Conservation (phyloP, 2,329 filamentous ascomycete genomes). For the Albifimbria verrucaria region DNA sequence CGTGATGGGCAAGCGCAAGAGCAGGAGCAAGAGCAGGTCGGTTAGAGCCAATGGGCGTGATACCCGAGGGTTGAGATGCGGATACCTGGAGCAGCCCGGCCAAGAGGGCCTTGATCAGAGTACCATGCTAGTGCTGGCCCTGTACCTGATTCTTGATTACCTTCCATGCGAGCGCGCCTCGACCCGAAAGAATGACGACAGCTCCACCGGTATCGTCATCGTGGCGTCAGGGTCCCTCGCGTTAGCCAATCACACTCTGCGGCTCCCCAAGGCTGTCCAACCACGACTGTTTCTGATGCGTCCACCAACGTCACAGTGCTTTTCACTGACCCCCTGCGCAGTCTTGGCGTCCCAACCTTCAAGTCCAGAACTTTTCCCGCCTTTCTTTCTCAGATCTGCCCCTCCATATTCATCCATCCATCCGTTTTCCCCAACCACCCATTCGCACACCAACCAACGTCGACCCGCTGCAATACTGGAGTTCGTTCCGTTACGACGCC, state of each 20-base stretch:
- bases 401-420: no score
- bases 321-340: neutral
- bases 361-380: neutral
- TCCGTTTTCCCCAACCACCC: no score
- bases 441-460: no score
- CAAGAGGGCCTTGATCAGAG: no score
- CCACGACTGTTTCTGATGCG: neutral
- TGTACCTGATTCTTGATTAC: neutral
- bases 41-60: no score
- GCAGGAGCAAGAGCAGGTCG: no score
- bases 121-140: no score
- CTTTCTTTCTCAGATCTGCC: neutral
- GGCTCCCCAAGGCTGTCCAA: neutral
- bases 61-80: no score
- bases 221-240: conserved; percentile 25
- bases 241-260: neutral
- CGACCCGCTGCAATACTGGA: no score
- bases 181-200: conserved; percentile 1
- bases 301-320: conserved; percentile 1
- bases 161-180: neutral
- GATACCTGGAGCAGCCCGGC: no score
- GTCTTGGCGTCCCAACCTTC: neutral
- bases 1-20: no score
- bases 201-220: conserved; percentile 14
- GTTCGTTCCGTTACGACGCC: no score